phyloP scores from a whole-genome alignment of 139 green algal species.

The Gonium pectorale region DNA sequence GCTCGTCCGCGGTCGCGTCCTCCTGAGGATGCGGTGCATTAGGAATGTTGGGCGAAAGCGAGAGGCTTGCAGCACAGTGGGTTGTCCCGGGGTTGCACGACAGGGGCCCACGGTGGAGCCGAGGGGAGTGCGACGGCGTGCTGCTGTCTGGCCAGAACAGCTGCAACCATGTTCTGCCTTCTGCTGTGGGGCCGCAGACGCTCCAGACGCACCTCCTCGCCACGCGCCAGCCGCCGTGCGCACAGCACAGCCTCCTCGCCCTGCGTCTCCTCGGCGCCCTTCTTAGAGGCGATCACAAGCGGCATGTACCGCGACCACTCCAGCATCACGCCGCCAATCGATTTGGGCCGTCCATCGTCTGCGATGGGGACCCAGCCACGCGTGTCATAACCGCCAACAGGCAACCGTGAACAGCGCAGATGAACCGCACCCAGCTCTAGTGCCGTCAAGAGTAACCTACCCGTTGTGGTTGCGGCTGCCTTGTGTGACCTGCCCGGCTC shows the following conservation, averaged over 20 bases:
- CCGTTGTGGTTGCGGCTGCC: neutral
- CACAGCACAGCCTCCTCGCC: neutral
- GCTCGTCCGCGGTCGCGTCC: neutral
- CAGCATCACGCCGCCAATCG: conserved; percentile 37
- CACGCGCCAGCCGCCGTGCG: neutral
- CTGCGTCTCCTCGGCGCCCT: neutral
- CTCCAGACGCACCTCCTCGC: neutral
- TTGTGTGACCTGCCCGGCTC: neutral
- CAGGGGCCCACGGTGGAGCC: too few species aligned
- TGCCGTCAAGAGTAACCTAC: neutral
- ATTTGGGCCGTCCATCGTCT: conserved; percentile 37
- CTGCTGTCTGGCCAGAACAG: neutral
- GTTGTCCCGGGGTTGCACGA: neutral
- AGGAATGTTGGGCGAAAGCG: neutral
- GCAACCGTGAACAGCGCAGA: neutral
- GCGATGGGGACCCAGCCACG: neutral
- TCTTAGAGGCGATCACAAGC: neutral
- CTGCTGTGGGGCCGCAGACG: neutral
- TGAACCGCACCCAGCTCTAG: neutral
- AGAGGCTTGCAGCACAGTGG: neutral
- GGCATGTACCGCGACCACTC: conserved; percentile 37
- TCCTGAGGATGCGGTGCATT: neutral
- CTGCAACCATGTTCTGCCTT: neutral
- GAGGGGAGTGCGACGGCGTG: neutral
- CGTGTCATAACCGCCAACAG: neutral